These are phyloP conservation scores for Royoungia palumana DNA, from an alignment of 768 basidiomycete genomes.

Conservation along the genomic window DNA sequence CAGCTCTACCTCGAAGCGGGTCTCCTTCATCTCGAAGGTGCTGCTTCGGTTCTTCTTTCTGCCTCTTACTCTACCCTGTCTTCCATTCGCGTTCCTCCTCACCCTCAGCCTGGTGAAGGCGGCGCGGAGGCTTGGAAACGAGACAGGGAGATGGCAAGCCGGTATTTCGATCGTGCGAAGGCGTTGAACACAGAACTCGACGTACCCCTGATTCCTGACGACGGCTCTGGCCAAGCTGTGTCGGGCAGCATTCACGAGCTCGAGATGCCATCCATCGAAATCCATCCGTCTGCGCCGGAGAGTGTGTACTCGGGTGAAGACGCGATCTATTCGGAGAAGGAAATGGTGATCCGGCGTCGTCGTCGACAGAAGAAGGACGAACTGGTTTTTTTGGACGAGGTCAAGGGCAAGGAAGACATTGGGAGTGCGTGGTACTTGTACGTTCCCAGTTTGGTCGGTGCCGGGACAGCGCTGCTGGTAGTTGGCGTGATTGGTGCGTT, in stretches of 20 bases:
- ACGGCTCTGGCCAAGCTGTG: conserved; percentile 31
- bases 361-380: conserved; percentile 59
- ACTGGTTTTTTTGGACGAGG: conserved; percentile 42
- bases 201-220: conserved; percentile 61
- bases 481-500: conserved; percentile 76
- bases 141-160: conserved; percentile 67
- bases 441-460: conserved; percentile 74
- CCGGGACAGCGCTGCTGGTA: conserved; percentile 78
- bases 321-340: conserved; percentile 29
- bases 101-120: conserved; percentile 48
- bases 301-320: conserved; percentile 28
- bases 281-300: conserved; percentile 30
- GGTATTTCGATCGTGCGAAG: conserved; percentile 71
- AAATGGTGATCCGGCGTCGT: conserved; percentile 35
- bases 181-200: conserved; percentile 59
- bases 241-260: conserved; percentile 39
- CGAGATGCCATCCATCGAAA: conserved; percentile 68
- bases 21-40: conserved; percentile 76
- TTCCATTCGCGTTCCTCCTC: conserved; percentile 65
- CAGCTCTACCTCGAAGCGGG: conserved; percentile 78
- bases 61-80: conserved; percentile 75
- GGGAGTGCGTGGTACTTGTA: conserved; percentile 80
- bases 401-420: conserved; percentile 50
- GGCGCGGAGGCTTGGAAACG: conserved; percentile 71
- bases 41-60: conserved; percentile 65